Evolutionary conservation across 352 stramenopile genomes (phyloP), one percentile per base, ranked within the genome.

Genomic region (Phytophthora capsici): DNA sequence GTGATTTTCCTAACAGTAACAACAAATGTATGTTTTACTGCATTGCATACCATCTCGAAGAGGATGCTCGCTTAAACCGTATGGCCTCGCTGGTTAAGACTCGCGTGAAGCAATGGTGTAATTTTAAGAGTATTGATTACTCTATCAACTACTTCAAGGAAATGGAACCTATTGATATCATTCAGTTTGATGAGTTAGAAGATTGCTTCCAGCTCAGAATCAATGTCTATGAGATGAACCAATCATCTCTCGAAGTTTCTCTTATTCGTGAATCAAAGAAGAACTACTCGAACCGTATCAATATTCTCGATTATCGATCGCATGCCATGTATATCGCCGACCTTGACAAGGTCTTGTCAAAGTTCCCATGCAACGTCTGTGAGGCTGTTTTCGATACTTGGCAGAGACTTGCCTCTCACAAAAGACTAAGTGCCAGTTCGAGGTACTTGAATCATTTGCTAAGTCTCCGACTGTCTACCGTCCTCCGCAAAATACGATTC

Each of bases 171-270:
- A 61, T 61, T 25, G 53, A 61, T 17, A 9, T 61, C 5, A 38
- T 61, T 6, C 53, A 61, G 41, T 14, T 61, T n/a, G 53, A 61
- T 25, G 53, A 52, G 41, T 1, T 61, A 20, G 53, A 61, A 30
- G 50, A 46, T 1, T n/a, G n/a, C n/a, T n/a, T n/a, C n/a, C n/a
- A n/a, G n/a, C n/a, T n/a, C n/a, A n/a, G n/a, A n/a, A n/a, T 57
- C 13, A 61, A 61, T 6, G 53, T 45, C 13, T 61, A 52, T 41
- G 36, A 1, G 0, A 61, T 52, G 53, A 30, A 61, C 52, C 16
- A 45, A 4, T 13, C 16, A n/a, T 26, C 26, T 26, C 17, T 26
- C 14, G 22, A 46, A 2, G 41, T 34, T 38, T 25, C 44, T 13
- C 44, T 36, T 7, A 58, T 58, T 41, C 40, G 52, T n/a, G 7